Conservation (phyloP, 2,329 filamentous ascomycete genomes). For the Arthrobotrys musiformis region DNA sequence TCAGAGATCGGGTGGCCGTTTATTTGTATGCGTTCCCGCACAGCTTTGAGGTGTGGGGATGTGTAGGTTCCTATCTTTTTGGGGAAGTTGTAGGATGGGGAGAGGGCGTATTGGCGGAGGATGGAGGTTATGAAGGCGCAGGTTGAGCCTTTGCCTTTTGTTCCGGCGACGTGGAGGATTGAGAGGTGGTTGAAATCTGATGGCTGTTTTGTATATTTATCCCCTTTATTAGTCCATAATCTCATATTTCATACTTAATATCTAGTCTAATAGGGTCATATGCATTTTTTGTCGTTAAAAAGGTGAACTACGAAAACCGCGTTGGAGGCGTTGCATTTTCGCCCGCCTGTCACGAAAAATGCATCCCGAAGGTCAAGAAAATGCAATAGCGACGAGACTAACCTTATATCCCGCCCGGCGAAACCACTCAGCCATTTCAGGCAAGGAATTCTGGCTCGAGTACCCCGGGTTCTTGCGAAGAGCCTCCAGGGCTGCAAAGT, state of each 20-base stretch:
- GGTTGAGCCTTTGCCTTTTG: slow-evolving; percentile 92
- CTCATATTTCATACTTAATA: too few species aligned
- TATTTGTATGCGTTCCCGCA: slow-evolving; percentile 75
- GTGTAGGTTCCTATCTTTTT: slow-evolving; percentile 74
- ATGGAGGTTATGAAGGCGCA: slow-evolving; percentile 85
- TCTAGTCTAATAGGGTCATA: not conserved
- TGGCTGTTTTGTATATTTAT: slow-evolving; percentile 64
- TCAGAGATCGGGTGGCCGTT: slow-evolving; percentile 70
- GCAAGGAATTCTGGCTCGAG: slow-evolving; percentile 79
- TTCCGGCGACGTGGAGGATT: slow-evolving; percentile 86
- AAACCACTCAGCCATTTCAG: slow-evolving; percentile 84
- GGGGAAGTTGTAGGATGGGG: slow-evolving; percentile 60
- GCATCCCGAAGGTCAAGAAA: not conserved
- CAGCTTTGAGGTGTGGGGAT: slow-evolving; percentile 75
- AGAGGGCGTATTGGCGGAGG: slow-evolving; percentile 71
- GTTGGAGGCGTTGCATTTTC: slow-evolving; percentile 30
- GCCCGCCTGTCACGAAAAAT: slow-evolving; percentile 6
- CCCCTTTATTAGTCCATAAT: not conserved
- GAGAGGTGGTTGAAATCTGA: slow-evolving; percentile 71
- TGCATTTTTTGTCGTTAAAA: too few species aligned
- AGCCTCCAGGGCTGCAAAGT: slow-evolving; percentile 79
- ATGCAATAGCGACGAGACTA: slow-evolving; percentile 60
- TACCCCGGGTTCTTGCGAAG: slow-evolving; percentile 78
- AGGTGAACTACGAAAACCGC: not conserved
- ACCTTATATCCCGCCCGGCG: slow-evolving; percentile 79